Percentiles rank a stretch among this genome's conserved stretches.
phyloP scores from a whole-genome alignment of 2,329 filamentous ascomycete genomes.

The Diaporthe ilicicola region DNA sequence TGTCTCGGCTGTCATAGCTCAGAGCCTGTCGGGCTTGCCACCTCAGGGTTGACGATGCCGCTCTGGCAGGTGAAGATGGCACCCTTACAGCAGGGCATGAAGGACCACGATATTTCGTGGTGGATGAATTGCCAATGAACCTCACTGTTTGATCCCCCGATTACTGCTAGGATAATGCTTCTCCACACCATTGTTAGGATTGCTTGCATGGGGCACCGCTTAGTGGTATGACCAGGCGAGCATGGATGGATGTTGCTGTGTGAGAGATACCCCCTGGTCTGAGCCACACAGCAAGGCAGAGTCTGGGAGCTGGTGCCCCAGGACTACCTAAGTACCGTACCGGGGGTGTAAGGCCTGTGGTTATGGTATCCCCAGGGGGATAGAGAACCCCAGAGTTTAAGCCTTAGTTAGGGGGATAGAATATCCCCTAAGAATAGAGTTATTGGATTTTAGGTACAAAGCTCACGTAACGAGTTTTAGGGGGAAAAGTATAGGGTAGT shows the following conservation, averaged over 20 bases:
- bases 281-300: constrained; percentile 5
- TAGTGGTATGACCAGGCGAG: not conserved
- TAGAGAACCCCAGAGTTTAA: no score
- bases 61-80: not conserved
- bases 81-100: not conserved
- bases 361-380: no score
- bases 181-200: not conserved
- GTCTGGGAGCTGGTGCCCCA: constrained; percentile 18
- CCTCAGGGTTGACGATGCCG: no score
- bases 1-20: not conserved
- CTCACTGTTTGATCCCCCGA: not conserved
- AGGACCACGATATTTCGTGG: not conserved
- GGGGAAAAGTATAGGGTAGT: no score
- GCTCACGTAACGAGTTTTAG: no score
- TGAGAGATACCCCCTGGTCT: not conserved
- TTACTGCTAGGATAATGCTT: not conserved
- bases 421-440: no score
- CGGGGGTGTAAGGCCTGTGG: no score
- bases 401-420: no score
- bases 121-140: not conserved
- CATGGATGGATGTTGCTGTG: not conserved
- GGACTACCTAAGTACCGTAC: no score
- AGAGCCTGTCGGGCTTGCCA: not conserved
- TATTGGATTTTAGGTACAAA: no score
- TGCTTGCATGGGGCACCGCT: not conserved